These are phyloP conservation scores for Talaromyces borbonicus DNA, from an alignment of 495 filamentous ascomycete genomes.

Conservation along the genomic window DNA sequence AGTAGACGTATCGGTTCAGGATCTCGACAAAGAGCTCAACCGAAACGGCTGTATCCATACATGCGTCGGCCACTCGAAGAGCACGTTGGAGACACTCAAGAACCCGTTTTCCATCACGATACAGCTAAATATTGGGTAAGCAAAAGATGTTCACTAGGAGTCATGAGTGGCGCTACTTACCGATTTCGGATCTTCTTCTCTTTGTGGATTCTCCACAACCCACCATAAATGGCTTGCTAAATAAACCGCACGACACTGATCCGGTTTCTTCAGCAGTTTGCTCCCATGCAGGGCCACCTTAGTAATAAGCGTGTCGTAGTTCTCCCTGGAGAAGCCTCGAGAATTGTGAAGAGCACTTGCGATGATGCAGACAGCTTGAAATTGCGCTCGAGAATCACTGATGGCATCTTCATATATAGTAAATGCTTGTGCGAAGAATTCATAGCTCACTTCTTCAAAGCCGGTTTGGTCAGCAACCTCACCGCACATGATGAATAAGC, in stretches of 20 bases:
- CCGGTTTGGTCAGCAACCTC: conserved; percentile 88
- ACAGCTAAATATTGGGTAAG: conserved; percentile 51
- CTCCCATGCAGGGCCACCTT: conserved; percentile 95
- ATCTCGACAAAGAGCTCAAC: conserved; percentile 98
- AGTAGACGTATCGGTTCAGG: conserved; percentile 95
- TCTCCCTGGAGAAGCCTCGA: conserved; percentile 84
- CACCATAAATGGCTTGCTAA: conserved; percentile 96
- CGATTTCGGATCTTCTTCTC: conserved; percentile 74
- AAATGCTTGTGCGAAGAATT: conserved; percentile 97
- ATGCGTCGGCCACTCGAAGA: conserved; percentile 91
- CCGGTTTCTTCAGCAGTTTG: conserved; percentile 94
- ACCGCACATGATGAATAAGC: conserved; percentile 82
- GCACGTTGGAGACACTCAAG: conserved; percentile 94
- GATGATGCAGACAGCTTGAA: conserved; percentile 94
- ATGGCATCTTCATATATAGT: conserved; percentile 96
- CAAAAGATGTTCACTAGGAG: neutral
- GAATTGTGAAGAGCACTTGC: conserved; percentile 80
- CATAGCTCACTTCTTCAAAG: conserved; percentile 92
- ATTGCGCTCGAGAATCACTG: conserved; percentile 89
- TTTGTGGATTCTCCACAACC: conserved; percentile 78
- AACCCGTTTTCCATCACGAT: conserved; percentile 94
- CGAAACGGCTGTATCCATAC: conserved; percentile 98
- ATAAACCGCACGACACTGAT: conserved; percentile 95
- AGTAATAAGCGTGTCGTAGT: conserved; percentile 96
- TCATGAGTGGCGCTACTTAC: conserved; percentile 48